Evolutionary conservation across 805 yeast genomes (phyloP), one percentile per base, ranked within the genome.

Genomic region (Starmerella cellae): DNA sequence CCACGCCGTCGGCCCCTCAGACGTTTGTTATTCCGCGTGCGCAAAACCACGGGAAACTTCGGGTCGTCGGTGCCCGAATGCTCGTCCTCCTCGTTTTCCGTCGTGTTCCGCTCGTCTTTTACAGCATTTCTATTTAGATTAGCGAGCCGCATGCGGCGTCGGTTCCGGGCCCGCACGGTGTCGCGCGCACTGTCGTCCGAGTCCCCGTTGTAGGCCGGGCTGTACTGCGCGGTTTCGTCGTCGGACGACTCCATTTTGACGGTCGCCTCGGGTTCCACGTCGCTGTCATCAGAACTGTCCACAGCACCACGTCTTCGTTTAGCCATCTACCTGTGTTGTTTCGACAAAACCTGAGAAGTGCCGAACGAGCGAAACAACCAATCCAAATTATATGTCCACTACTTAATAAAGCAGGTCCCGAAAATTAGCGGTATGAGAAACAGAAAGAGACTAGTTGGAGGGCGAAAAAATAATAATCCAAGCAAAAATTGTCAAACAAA

Each of bases 261-360:
- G 14, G 24, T 37, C 5, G 19, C 37, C 18, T 6, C 32, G n/a
- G 40, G 36, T 39, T 19, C 38, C 2, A 32, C 37, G 2, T 37
- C 43, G 19, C 38, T 39, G 5, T 38, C 43, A 13, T 39, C 46
- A 6, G 44, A 39, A 26, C 39, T 42, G 24, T 39, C 44, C 14
- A 46, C 46, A 2, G 44, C 41, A 10, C 42, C 46, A 29, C 42
- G 46, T 16, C 46, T 38, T 16, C 49, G 40, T 19, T 42, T 46
- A 3, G 49, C 39, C 49, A 46, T 46, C n/a, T n/a, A n/a, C n/a
- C n/a, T n/a, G n/a, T n/a, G n/a, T n/a, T n/a, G n/a, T n/a, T n/a
- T n/a, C n/a, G n/a, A n/a, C n/a, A n/a, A n/a, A n/a, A n/a, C n/a
- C n/a, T n/a, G n/a, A n/a, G n/a, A n/a, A n/a, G n/a, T n/a, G n/a